Evolutionary conservation across 2,329 filamentous ascomycete genomes (phyloP).

Genomic region (Phialophora chinensis): DNA sequence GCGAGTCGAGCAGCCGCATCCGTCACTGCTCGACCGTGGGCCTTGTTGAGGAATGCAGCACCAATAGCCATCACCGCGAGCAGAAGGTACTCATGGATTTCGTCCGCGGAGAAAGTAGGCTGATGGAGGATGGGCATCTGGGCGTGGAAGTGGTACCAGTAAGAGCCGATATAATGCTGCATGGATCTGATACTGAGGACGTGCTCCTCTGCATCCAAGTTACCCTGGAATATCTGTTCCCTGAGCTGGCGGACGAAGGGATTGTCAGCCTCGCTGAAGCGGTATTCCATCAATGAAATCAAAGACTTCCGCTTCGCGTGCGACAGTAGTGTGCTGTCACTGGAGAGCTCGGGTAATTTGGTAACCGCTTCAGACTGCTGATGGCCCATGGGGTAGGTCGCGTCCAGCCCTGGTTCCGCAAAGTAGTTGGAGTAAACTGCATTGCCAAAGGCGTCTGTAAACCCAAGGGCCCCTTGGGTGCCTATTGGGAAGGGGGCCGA

Average conservation of each 20-base stretch:
- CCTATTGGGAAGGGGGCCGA: slow-evolving; percentile 57
- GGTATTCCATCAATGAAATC: slow-evolving; percentile 76
- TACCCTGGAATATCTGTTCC: slow-evolving; percentile 76
- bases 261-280: slow-evolving; percentile 83
- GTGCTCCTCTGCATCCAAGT: slow-evolving; percentile 67
- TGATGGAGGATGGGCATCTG: slow-evolving; percentile 94
- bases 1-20: slow-evolving; percentile 78
- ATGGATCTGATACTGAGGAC: slow-evolving; percentile 88
- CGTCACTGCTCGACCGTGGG: slow-evolving; percentile 73
- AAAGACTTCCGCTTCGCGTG: slow-evolving; percentile 85
- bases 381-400: slow-evolving; percentile 58
- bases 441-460: slow-evolving; percentile 53
- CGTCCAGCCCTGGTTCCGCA: slow-evolving; percentile 65
- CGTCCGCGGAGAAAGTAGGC: slow-evolving; percentile 87
- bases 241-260: slow-evolving; percentile 74
- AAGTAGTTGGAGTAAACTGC: slow-evolving; percentile 40
- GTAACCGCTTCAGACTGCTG: slow-evolving; percentile 81
- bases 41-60: slow-evolving; percentile 83
- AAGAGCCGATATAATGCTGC: slow-evolving; percentile 89
- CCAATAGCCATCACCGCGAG: slow-evolving; percentile 91
- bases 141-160: slow-evolving; percentile 92
- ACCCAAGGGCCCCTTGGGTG: slow-evolving; percentile 48
- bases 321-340: slow-evolving; percentile 78
- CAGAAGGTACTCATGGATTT: slow-evolving; percentile 81
- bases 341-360: slow-evolving; percentile 78